A percentile compares a stretch with the other conserved stretches of the same genome.
These are phyloP conservation scores for Dillenia turbinata DNA, from an alignment of 164 flowering plant genomes.

Conservation along the genomic window DNA sequence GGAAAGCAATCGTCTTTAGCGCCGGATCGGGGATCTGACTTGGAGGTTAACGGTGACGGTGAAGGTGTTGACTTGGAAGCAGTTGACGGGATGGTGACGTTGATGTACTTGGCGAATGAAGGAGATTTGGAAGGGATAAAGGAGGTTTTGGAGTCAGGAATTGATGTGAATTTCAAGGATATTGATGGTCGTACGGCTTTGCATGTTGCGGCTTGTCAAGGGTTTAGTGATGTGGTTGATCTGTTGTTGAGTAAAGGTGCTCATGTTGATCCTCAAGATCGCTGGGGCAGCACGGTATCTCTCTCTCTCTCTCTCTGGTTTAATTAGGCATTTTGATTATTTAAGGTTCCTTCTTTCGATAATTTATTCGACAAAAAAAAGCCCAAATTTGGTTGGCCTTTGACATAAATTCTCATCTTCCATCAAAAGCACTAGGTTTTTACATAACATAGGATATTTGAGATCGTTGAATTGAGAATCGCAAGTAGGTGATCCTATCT, in stretches of 20 bases:
- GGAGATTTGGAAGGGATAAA: slow-evolving; percentile 69
- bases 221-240: slow-evolving; percentile 49
- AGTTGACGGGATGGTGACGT: slow-evolving; percentile 43
- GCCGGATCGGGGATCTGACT: slow-evolving; percentile 31
- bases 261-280: slow-evolving; percentile 64
- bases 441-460: no score
- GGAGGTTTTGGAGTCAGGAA: slow-evolving; percentile 63
- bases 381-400: no score
- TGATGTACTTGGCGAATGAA: slow-evolving; percentile 74
- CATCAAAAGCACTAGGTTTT: no score
- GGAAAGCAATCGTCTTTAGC: slow-evolving; percentile 74
- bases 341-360: no score
- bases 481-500: no score
- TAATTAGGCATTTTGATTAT: background rate
- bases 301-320: background rate
- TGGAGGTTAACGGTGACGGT: background rate
- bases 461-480: no score
- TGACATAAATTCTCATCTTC: no score
- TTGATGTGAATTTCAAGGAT: slow-evolving; percentile 64
- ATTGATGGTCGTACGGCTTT: slow-evolving; percentile 75
- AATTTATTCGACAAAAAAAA: no score
- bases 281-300: slow-evolving; percentile 91
- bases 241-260: slow-evolving; percentile 54
- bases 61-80: slow-evolving; percentile 22
- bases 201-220: slow-evolving; percentile 87